Percentiles rank a stretch among this genome's conserved stretches.
These are phyloP conservation scores for Mycena floridula DNA, from an alignment of 768 basidiomycete species.

Conservation along the genomic window DNA sequence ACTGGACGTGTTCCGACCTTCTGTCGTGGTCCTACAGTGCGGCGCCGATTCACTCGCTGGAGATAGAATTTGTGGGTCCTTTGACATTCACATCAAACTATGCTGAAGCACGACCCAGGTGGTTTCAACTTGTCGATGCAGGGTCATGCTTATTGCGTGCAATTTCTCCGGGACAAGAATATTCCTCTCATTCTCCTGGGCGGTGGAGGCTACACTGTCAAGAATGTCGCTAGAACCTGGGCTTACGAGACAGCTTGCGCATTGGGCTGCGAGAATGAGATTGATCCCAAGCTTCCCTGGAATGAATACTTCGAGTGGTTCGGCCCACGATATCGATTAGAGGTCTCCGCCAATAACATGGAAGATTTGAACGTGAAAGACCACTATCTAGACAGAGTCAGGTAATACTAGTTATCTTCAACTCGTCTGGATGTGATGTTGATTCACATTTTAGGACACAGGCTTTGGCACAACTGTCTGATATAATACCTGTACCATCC, in stretches of 20 bases:
- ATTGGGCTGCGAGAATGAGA: constrained; percentile 75
- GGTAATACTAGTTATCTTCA: constrained; percentile 45
- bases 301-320: constrained; percentile 97
- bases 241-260: constrained; percentile 96
- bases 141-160: constrained; percentile 89
- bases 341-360: constrained; percentile 90
- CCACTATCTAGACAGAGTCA: constrained; percentile 71
- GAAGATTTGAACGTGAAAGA: constrained; percentile 86
- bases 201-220: constrained; percentile 95
- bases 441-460: constrained; percentile 17
- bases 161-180: constrained; percentile 76
- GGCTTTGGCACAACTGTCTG: constrained; percentile 38
- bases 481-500: constrained; percentile 64
- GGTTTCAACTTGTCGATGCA: constrained; percentile 96
- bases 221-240: constrained; percentile 94
- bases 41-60: constrained; percentile 94
- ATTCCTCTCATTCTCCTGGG: constrained; percentile 89
- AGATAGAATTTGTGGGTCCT: too few species aligned
- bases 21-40: constrained; percentile 88
- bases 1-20: constrained; percentile 82
- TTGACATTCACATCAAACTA: too few species aligned
- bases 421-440: background rate
- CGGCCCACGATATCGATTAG: constrained; percentile 89
- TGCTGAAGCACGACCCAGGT: too few species aligned
- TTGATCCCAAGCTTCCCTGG: constrained; percentile 77